Percentiles rank a stretch among this genome's conserved stretches.
These are phyloP conservation scores for Sarocladium strictum DNA, from an alignment of 2,329 filamentous ascomycete species.

Conservation along the genomic window DNA sequence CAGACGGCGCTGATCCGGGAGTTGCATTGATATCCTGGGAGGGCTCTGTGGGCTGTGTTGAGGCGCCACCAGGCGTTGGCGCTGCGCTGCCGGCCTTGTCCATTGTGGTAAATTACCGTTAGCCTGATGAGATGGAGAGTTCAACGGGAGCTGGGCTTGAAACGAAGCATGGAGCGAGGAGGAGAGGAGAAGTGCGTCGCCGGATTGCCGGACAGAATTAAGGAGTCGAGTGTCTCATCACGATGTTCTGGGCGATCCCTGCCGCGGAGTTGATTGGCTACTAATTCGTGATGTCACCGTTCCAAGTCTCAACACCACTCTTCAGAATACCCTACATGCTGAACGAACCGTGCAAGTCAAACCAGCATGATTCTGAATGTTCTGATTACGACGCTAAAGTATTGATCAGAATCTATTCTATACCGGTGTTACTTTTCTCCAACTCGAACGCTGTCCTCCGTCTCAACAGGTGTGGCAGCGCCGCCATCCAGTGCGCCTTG, in stretches of 20 bases:
- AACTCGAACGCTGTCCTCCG: background rate
- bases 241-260: background rate
- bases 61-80: background rate
- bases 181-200: too few species aligned
- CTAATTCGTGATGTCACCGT: background rate
- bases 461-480: background rate
- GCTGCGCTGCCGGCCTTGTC: background rate
- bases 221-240: constrained; percentile 2
- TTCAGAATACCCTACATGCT: too few species aligned
- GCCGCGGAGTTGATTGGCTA: background rate
- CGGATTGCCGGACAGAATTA: too few species aligned
- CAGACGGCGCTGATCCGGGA: background rate
- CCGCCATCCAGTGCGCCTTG: background rate
- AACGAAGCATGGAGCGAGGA: too few species aligned
- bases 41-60: background rate
- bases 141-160: too few species aligned
- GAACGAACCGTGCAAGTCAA: too few species aligned
- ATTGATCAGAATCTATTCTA: too few species aligned
- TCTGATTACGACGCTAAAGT: too few species aligned
- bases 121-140: background rate
- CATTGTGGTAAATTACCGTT: background rate
- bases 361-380: too few species aligned
- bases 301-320: too few species aligned
- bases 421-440: background rate
- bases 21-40: background rate